phyloP scores from a whole-genome alignment of 1,139 yeast species.

The Debaryomyces udenii region DNA sequence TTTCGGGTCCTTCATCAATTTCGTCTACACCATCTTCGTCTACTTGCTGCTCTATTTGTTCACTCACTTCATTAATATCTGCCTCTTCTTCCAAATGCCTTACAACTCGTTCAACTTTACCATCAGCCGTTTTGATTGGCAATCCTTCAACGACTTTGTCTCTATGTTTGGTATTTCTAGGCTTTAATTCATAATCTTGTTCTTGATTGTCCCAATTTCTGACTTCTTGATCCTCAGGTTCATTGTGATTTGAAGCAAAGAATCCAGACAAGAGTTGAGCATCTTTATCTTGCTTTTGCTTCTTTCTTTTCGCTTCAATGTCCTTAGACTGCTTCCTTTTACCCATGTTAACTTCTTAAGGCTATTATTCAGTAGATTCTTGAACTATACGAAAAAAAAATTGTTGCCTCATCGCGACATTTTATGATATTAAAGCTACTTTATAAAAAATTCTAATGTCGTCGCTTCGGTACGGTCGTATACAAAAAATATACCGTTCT shows the following conservation, averaged over 20 bases:
- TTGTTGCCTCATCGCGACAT: slow-evolving; percentile 12
- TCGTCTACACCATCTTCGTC: slow-evolving; percentile 25
- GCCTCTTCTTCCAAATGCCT: slow-evolving; percentile 33
- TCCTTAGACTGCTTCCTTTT: slow-evolving; percentile 48
- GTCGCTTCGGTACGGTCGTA: slow-evolving; percentile 8
- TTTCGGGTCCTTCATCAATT: slow-evolving; percentile 30
- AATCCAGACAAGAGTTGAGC: slow-evolving; percentile 48
- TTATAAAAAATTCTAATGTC: neutral
- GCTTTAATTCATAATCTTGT: slow-evolving; percentile 67
- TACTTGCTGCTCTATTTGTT: slow-evolving; percentile 25
- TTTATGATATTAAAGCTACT: no score
- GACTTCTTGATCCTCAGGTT: slow-evolving; percentile 13
- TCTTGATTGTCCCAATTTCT: slow-evolving; percentile 61
- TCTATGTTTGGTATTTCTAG: slow-evolving; percentile 45
- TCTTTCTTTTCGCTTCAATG: slow-evolving; percentile 49
- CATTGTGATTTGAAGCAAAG: slow-evolving; percentile 28
- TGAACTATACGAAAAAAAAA: no score
- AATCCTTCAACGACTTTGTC: slow-evolving; percentile 65
- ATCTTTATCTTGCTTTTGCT: slow-evolving; percentile 53
- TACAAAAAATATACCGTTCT: slow-evolving; percentile 1
- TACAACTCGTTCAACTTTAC: slow-evolving; percentile 66
- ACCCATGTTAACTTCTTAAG: slow-evolving; percentile 36
- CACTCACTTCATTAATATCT: slow-evolving; percentile 18
- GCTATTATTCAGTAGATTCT: neutral
- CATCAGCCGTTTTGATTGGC: slow-evolving; percentile 78